Conservation (phyloP, 2,329 filamentous ascomycete genomes). For the Exophiala viscosa region DNA sequence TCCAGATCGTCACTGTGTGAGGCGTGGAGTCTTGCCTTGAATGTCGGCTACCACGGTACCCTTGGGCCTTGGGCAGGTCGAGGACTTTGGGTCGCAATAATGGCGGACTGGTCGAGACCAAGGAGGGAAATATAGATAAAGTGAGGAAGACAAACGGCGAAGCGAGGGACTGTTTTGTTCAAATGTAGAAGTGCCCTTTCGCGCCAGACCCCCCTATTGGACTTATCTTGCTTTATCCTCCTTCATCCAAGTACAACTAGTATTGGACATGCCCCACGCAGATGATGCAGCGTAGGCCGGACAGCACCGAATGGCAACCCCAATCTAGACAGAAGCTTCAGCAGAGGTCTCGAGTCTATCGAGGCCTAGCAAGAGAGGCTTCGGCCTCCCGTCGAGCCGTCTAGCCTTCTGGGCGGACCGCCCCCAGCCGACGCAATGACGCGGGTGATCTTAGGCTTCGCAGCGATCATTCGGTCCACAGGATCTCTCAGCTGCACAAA, state of each 20-base stretch:
- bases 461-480: constrained; percentile 18
- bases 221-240: constrained; percentile 2
- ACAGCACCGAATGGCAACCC: constrained; percentile 15
- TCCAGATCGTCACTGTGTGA: constrained; percentile 10
- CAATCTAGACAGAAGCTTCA: constrained; percentile 4
- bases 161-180: constrained; percentile 11
- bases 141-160: constrained; percentile 2
- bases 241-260: constrained; percentile 7
- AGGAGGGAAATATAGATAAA: not conserved
- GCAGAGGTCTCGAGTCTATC: constrained; percentile 5
- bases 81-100: no score
- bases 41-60: no score
- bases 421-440: constrained; percentile 19
- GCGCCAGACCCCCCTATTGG: constrained; percentile 4
- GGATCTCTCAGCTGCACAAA: constrained; percentile 10
- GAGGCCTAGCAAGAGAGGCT: constrained; percentile 12
- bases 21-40: not conserved
- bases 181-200: constrained; percentile 14
- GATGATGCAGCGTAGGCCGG: constrained; percentile 4
- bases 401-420: constrained; percentile 20
- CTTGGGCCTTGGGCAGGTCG: no score
- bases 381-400: constrained; percentile 15
- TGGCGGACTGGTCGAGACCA: no score
- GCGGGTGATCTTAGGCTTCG: constrained; percentile 17
- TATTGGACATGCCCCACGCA: constrained; percentile 18